Evolutionary conservation across 108 stramenopile species (phyloP), one percentile per base, ranked within the genome.

Genomic region (Nitzschia sp.): DNA sequence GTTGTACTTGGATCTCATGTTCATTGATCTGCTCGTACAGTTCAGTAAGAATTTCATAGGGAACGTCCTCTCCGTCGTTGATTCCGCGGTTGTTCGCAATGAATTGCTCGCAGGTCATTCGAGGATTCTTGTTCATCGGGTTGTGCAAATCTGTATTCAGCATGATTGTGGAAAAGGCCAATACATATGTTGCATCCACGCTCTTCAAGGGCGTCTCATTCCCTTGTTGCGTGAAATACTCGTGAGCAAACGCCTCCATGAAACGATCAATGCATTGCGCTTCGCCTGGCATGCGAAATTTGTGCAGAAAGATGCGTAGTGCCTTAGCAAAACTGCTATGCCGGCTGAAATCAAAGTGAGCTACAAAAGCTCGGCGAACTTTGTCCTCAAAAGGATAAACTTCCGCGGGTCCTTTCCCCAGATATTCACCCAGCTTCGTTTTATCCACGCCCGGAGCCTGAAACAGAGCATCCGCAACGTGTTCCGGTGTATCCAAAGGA

Each of bases 231-330:
- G 74, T 68, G 72, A 85, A 96, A 25, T 87, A 76, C 70, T 90
- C 78, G 34, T 80, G 73, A 3, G 95, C 88, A 66, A 98, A 97
- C 6, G 91, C 89, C 59, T 98, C 97, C 97, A 99, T 97, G 47
- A 99, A 70, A 48, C 96, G 77, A 75, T 98, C 97, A 56, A 99
- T 98, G 68, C 92, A 94, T 76, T 99, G 98, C 6, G 96, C 96
- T 82, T 99, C 97, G 18, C 97, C 97, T 18, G 98, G 98, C 60
- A 99, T 66, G 42, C 95, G 84, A 58, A 99, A 99, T 54, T 79
- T 76, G 31, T 74, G 77, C 46, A 99, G 77, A 64, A 95, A 97
- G 15, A 77, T 61, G 27, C 97, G 84, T 27, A 99, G 77, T 0
- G 96, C 89, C 18, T 81, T 71, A 36, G 93, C 90, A 81, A 99